Percentiles rank a stretch among this genome's conserved stretches.
These are phyloP conservation scores for Austroboletus eburneus DNA, from an alignment of 768 basidiomycete species.

Conservation along the genomic window DNA sequence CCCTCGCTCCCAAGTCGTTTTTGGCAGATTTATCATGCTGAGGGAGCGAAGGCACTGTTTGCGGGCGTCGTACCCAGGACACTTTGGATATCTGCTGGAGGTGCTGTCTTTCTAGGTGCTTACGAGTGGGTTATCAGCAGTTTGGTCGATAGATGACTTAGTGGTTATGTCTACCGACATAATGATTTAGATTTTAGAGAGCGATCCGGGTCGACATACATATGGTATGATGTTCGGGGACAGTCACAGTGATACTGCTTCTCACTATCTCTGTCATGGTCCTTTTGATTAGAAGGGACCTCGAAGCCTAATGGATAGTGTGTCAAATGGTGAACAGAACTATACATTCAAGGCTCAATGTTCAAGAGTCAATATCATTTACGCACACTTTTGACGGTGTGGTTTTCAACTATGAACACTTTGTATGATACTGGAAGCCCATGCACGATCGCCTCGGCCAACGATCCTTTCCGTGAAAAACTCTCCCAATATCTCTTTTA, in stretches of 20 bases:
- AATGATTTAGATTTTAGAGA: neutral
- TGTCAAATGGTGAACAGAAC: no score
- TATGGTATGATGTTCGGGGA: no score
- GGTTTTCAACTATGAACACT: slow-evolving; percentile 19
- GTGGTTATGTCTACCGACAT: neutral
- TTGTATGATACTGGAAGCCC: slow-evolving; percentile 58
- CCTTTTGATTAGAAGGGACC: no score
- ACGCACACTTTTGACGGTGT: neutral
- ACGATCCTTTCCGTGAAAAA: slow-evolving; percentile 55
- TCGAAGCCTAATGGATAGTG: no score
- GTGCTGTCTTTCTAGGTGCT: slow-evolving; percentile 95
- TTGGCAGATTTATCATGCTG: slow-evolving; percentile 59
- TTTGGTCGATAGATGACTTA: slow-evolving; percentile 31
- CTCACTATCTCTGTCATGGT: no score
- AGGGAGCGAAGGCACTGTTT: slow-evolving; percentile 77
- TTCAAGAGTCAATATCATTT: neutral
- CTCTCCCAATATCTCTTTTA: slow-evolving; percentile 55
- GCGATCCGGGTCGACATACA: no score
- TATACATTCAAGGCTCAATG: no score
- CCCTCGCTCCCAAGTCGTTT: slow-evolving; percentile 59
- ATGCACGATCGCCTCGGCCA: slow-evolving; percentile 48
- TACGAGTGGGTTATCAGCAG: slow-evolving; percentile 78
- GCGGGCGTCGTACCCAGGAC: slow-evolving; percentile 88
- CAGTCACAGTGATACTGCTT: no score
- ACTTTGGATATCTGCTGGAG: slow-evolving; percentile 94